Percentiles rank a stretch among this genome's conserved stretches.
phyloP scores from a whole-genome alignment of 2,329 filamentous ascomycete genomes.

The Trichothecium roseum region DNA sequence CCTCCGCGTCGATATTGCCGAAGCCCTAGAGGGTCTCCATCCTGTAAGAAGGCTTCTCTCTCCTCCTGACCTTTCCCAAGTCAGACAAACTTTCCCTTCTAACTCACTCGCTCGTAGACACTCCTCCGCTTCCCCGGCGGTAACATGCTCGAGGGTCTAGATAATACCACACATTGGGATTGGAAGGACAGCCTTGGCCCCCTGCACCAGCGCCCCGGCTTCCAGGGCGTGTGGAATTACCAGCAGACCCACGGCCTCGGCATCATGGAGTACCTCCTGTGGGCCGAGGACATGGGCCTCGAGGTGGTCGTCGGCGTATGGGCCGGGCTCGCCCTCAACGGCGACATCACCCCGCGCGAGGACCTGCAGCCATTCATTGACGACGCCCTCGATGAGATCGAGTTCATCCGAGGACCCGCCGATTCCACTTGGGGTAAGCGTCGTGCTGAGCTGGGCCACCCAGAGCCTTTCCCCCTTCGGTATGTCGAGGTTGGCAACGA shows the following conservation, averaged over 20 bases:
- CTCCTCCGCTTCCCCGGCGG: conserved; percentile 57
- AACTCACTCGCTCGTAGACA: conserved; percentile 18
- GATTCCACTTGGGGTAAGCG: conserved; percentile 45
- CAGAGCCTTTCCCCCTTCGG: conserved; percentile 47
- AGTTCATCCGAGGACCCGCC: conserved; percentile 47
- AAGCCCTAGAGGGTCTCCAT: conserved; percentile 39
- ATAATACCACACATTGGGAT: conserved; percentile 33
- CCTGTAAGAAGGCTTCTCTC: conserved; percentile 22
- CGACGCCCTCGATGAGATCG: conserved; percentile 50
- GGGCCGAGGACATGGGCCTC: conserved; percentile 50
- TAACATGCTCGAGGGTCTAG: conserved; percentile 46
- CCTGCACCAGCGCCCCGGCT: conserved; percentile 42
- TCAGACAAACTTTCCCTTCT: no score
- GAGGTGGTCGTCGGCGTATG: conserved; percentile 49
- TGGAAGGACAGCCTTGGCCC: conserved; percentile 45
- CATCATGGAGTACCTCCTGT: conserved; percentile 50
- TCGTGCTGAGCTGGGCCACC: conserved; percentile 49
- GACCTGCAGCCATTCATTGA: conserved; percentile 47
- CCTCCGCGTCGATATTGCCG: conserved; percentile 42
- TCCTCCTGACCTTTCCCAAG: neutral
- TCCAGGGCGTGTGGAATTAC: conserved; percentile 47
- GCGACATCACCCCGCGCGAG: conserved; percentile 36
- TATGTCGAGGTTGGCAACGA: conserved; percentile 62
- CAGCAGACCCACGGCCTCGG: conserved; percentile 53
- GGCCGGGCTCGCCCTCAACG: conserved; percentile 44